Percentiles rank a stretch among this genome's conserved stretches.
These are phyloP conservation scores for Epithemia pelagica DNA, from an alignment of 108 stramenopile species.

Conservation along the genomic window DNA sequence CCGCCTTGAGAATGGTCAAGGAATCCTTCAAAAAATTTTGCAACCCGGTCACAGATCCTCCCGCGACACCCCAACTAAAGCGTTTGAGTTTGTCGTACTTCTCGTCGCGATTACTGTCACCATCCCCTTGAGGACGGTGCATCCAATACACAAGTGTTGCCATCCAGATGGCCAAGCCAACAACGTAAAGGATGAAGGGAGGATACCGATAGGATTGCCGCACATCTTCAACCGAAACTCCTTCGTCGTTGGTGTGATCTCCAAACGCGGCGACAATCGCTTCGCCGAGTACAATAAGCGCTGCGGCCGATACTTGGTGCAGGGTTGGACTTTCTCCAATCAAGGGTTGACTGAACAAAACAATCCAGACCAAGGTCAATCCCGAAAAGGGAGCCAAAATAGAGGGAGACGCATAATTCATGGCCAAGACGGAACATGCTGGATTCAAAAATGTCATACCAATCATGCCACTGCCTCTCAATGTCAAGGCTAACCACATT, in stretches of 20 bases:
- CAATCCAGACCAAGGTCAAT: slow-evolving; percentile 81
- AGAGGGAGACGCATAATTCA: slow-evolving; percentile 80
- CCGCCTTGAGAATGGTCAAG: slow-evolving; percentile 48
- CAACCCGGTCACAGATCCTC: slow-evolving; percentile 61
- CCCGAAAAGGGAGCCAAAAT: slow-evolving; percentile 84
- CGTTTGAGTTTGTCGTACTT: slow-evolving; percentile 16
- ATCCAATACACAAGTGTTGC: slow-evolving; percentile 39
- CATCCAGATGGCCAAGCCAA: slow-evolving; percentile 35
- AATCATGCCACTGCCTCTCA: slow-evolving; percentile 54
- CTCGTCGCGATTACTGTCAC: background rate
- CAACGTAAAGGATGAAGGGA: slow-evolving; percentile 45
- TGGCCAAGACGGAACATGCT: slow-evolving; percentile 65
- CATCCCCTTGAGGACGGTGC: slow-evolving; percentile 13
- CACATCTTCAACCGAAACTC: slow-evolving; percentile 50
- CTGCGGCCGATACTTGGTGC: slow-evolving; percentile 54
- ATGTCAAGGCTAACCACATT: slow-evolving; percentile 1
- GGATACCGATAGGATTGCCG: slow-evolving; percentile 45
- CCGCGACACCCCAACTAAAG: slow-evolving; percentile 51
- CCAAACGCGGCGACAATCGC: slow-evolving; percentile 73
- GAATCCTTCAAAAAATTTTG: slow-evolving; percentile 81
- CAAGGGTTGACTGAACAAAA: slow-evolving; percentile 42
- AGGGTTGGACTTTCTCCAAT: slow-evolving; percentile 48
- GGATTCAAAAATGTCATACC: slow-evolving; percentile 84
- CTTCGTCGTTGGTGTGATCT: slow-evolving; percentile 73
- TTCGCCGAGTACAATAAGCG: slow-evolving; percentile 68